Conservation (phyloP, 352 stramenopile genomes). For the Aphanomyces stellatus region DNA sequence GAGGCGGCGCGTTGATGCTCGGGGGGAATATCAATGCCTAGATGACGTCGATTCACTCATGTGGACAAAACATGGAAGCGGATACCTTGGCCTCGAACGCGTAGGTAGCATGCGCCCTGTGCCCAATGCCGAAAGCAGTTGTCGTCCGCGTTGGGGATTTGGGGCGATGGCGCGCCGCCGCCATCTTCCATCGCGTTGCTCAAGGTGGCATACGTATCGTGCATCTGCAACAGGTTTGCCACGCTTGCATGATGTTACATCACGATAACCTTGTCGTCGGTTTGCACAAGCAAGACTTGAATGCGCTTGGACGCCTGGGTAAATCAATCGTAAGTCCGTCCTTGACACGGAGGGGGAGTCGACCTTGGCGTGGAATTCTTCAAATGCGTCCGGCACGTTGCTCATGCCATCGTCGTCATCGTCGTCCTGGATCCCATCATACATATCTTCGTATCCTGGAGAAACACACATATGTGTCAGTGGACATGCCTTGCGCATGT, state of each 20-base stretch:
- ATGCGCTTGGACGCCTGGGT: constrained; percentile 10
- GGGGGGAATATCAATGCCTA: not conserved
- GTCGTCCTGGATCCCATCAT: too few relatives aligned
- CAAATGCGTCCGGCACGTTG: not conserved
- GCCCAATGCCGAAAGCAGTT: not conserved
- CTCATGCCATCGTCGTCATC: not conserved
- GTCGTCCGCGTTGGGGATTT: not conserved
- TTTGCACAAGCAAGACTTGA: not conserved
- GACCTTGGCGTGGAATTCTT: constrained; percentile 1
- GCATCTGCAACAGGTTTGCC: not conserved
- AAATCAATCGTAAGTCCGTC: not conserved
- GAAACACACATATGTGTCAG: too few relatives aligned
- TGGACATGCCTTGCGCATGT: too few relatives aligned
- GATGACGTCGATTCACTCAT: not conserved
- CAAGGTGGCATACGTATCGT: too few relatives aligned
- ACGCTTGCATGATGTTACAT: not conserved
- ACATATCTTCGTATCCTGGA: too few relatives aligned
- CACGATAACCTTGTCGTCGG: not conserved
- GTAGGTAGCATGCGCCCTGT: not conserved
- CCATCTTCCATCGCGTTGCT: too few relatives aligned
- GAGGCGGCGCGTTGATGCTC: not conserved
- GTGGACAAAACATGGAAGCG: not conserved
- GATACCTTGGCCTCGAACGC: not conserved
- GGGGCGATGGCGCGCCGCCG: not conserved
- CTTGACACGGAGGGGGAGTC: not conserved